Percentiles rank a stretch among this genome's conserved stretches.
phyloP scores from a whole-genome alignment of 2,329 filamentous ascomycete species.

The Alternaria arborescens region DNA sequence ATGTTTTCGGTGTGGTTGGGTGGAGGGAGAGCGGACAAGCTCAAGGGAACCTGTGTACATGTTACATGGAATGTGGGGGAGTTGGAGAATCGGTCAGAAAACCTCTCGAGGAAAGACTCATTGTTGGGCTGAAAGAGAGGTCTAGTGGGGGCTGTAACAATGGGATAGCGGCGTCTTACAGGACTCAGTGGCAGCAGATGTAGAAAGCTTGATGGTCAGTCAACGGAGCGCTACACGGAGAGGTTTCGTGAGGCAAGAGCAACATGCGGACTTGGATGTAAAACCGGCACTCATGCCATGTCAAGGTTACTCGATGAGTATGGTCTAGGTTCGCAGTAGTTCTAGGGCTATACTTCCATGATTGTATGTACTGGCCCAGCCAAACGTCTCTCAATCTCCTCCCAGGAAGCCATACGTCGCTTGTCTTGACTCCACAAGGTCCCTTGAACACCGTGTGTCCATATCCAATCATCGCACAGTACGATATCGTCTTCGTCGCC shows the following conservation, averaged over 20 bases:
- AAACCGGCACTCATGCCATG: background rate
- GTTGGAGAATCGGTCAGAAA: background rate
- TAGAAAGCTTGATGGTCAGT: background rate
- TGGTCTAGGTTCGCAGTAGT: background rate
- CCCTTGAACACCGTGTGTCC: constrained; percentile 33
- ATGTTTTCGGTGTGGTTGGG: constrained; percentile 5
- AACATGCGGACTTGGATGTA: background rate
- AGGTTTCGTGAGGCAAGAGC: too few relatives aligned
- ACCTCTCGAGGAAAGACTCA: background rate
- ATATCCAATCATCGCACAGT: constrained; percentile 38
- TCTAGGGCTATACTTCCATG: background rate
- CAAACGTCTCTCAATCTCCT: constrained; percentile 22
- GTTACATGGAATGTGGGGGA: background rate
- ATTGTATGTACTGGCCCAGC: constrained; percentile 23
- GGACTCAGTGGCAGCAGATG: background rate
- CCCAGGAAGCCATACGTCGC: constrained; percentile 35
- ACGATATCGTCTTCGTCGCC: constrained; percentile 37
- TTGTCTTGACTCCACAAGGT: constrained; percentile 32
- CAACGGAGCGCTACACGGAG: too few relatives aligned
- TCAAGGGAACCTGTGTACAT: background rate
- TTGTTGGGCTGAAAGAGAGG: background rate
- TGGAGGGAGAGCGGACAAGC: background rate
- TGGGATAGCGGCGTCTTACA: background rate
- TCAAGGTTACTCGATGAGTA: background rate
- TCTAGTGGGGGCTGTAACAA: background rate